Percentiles rank a stretch among this genome's conserved stretches.
These are phyloP conservation scores for Jackrogersella minutella DNA, from an alignment of 495 filamentous ascomycete species.

Conservation along the genomic window DNA sequence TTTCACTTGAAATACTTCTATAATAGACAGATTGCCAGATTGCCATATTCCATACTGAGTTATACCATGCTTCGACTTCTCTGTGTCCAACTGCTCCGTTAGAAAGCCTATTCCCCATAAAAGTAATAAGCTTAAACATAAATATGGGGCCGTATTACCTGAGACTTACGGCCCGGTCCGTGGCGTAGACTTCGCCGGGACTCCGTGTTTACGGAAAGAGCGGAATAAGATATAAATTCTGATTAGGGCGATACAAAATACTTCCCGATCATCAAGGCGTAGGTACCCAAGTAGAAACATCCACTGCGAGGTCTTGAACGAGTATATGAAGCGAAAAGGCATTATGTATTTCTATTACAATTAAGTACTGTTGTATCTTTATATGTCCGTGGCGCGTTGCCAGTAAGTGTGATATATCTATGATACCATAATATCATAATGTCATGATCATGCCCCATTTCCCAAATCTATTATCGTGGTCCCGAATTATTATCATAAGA, in stretches of 20 bases:
- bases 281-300: neutral
- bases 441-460: constrained; percentile 20
- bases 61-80: too few species aligned
- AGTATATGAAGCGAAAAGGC: neutral
- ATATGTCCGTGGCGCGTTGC: constrained; percentile 17
- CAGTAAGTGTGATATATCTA: constrained; percentile 15
- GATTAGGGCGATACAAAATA: too few species aligned
- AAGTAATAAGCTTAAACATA: neutral
- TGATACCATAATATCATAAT: constrained; percentile 23
- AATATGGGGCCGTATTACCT: neutral
- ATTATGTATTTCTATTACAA: constrained; percentile 24
- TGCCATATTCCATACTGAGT: too few species aligned
- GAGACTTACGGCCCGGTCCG: neutral
- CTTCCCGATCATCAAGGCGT: too few species aligned
- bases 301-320: neutral
- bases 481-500: too few species aligned
- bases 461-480: neutral
- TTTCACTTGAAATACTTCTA: neutral
- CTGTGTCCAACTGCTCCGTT: too few species aligned
- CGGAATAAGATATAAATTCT: neutral
- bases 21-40: too few species aligned
- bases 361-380: constrained; percentile 10
- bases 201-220: neutral
- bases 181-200: neutral
- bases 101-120: too few species aligned